These are phyloP conservation scores for Hypoxylon sp. DNA, from an alignment of 2,329 filamentous ascomycete genomes.

Conservation along the genomic window DNA sequence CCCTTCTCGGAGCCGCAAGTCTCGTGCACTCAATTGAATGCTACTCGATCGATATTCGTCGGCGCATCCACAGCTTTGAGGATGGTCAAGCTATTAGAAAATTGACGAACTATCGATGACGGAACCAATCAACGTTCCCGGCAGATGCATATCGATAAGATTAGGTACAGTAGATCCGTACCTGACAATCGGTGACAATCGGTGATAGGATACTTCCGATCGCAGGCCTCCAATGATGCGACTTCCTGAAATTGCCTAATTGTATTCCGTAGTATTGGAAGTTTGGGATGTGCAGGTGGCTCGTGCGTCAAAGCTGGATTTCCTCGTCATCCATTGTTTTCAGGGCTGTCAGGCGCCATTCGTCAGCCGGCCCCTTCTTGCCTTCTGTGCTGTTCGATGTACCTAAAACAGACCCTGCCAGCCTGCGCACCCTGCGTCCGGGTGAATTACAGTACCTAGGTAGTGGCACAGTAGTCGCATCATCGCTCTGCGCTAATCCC, in stretches of 20 bases:
- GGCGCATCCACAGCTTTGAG: conserved; percentile 32
- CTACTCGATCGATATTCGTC: conserved; percentile 11
- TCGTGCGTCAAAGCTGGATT: conserved; percentile 19
- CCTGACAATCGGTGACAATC: conserved; percentile 16
- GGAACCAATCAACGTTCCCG: conserved; percentile 30
- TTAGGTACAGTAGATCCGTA: not conserved
- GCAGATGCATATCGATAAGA: conserved; percentile 19
- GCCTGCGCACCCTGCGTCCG: conserved; percentile 14
- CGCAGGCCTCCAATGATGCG: conserved; percentile 36
- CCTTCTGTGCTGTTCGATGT: conserved; percentile 35
- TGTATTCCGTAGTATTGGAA: not conserved
- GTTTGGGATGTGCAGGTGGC: not conserved
- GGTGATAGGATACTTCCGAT: conserved; percentile 32
- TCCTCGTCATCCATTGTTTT: not conserved
- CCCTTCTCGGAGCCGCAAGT: conserved; percentile 10
- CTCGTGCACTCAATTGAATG: conserved; percentile 12
- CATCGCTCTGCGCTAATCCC: conserved; percentile 29
- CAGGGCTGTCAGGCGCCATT: conserved; percentile 32
- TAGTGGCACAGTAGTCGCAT: conserved; percentile 21
- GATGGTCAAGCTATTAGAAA: conserved; percentile 32
- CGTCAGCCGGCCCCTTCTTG: conserved; percentile 35
- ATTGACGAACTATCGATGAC: conserved; percentile 41
- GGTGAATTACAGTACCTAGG: conserved; percentile 7
- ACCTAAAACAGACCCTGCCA: conserved; percentile 17
- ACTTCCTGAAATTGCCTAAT: conserved; percentile 23